Evolutionary conservation across 352 stramenopile genomes (phyloP).

Genomic region (Poterioochromonas sp.): DNA sequence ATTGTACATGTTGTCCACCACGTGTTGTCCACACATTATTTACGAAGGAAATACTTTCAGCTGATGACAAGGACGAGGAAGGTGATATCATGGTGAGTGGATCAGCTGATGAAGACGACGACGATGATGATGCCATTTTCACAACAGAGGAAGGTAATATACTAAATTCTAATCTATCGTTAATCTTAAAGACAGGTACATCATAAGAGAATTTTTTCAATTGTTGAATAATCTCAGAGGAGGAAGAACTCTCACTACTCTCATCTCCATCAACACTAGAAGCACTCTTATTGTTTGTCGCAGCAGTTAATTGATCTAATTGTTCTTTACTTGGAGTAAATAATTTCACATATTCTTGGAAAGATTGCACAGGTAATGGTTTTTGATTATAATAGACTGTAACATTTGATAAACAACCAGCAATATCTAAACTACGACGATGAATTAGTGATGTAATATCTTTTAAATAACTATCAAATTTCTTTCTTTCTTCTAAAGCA

Average conservation of each 20-base stretch:
- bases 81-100: neutral
- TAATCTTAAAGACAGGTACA: too few species aligned
- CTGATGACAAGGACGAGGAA: neutral
- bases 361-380: neutral
- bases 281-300: too few species aligned
- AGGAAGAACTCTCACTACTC: neutral
- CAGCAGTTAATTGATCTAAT: too few species aligned
- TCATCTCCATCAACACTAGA: too few species aligned
- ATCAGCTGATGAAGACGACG: too few species aligned
- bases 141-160: too few species aligned
- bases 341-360: neutral
- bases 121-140: too few species aligned
- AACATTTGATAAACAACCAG: neutral
- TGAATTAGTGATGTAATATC: neutral
- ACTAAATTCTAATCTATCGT: too few species aligned
- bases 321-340: neutral
- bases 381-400: conserved; percentile 22
- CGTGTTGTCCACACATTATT: conserved; percentile 96
- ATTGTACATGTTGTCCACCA: conserved; percentile 88
- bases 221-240: neutral
- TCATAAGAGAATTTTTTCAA: too few species aligned
- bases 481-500: conserved; percentile 72
- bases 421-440: neutral
- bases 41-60: conserved; percentile 85
- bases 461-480: conserved; percentile 1